Conservation (phyloP, 2,329 filamentous ascomycete species). For the Phaeosphaeria sp. region DNA sequence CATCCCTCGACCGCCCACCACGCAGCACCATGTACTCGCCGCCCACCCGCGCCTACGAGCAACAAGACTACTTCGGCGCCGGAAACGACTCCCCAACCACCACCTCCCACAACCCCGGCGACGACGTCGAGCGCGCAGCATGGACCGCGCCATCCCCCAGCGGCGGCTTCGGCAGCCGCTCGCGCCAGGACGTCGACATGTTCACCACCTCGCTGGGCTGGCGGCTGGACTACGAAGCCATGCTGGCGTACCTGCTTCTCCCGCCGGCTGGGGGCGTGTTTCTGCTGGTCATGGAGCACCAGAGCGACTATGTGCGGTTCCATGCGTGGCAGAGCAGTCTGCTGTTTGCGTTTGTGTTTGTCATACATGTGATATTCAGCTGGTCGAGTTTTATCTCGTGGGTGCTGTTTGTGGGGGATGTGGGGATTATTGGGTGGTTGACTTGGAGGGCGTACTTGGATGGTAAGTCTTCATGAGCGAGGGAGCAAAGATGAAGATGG, state of each 20-base stretch:
- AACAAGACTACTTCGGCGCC: conserved; percentile 49
- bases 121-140: conserved; percentile 35
- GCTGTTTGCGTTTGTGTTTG: conserved; percentile 74
- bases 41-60: conserved; percentile 43
- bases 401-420: conserved; percentile 78
- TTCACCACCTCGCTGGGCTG: conserved; percentile 92
- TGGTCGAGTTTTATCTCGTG: conserved; percentile 87
- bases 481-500: too few species aligned
- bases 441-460: conserved; percentile 83
- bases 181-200: conserved; percentile 70
- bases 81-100: conserved; percentile 8
- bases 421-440: conserved; percentile 77
- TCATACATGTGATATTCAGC: conserved; percentile 81
- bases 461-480: conserved; percentile 60
- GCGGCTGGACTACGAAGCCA: conserved; percentile 87
- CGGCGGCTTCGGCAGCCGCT: conserved; percentile 28
- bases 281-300: conserved; percentile 84
- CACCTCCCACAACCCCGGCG: background rate
- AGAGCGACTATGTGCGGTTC: conserved; percentile 97
- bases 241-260: conserved; percentile 82
- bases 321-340: conserved; percentile 95
- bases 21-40: conserved; percentile 35
- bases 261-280: conserved; percentile 87
- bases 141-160: conserved; percentile 30
- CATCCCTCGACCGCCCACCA: conserved; percentile 43